Conservation (phyloP, 2,329 filamentous ascomycete species). For the Arthrinium phaeospermum region DNA sequence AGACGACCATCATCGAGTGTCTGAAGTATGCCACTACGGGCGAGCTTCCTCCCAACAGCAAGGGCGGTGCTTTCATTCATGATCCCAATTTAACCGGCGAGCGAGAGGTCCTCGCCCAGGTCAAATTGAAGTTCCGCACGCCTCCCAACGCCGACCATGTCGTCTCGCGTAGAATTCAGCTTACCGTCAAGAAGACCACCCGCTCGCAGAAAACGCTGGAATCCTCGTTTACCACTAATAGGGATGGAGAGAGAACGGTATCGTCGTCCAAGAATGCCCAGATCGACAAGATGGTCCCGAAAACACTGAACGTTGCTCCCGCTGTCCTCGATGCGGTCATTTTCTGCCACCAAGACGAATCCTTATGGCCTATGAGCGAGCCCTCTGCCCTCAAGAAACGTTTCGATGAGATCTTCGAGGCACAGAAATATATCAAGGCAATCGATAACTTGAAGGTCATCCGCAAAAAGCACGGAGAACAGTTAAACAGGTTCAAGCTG, state of each 20-base stretch:
- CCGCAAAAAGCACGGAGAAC: slow-evolving; percentile 80
- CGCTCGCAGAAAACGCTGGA: slow-evolving; percentile 83
- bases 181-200: slow-evolving; percentile 82
- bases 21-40: slow-evolving; percentile 98
- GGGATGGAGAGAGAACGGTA: slow-evolving; percentile 78
- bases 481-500: slow-evolving; percentile 74
- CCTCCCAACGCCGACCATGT: slow-evolving; percentile 82
- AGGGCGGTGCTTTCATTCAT: slow-evolving; percentile 91
- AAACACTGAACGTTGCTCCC: slow-evolving; percentile 85
- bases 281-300: slow-evolving; percentile 82
- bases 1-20: slow-evolving; percentile 98
- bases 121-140: slow-evolving; percentile 85
- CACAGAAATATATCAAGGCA: slow-evolving; percentile 94
- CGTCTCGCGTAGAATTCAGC: slow-evolving; percentile 80
- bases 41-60: slow-evolving; percentile 89
- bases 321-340: slow-evolving; percentile 94
- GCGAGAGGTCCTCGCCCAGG: slow-evolving; percentile 87
- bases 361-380: slow-evolving; percentile 94
- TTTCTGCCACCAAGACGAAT: slow-evolving; percentile 98
- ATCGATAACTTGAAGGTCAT: slow-evolving; percentile 93
- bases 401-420: slow-evolving; percentile 98
- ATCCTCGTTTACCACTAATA: slow-evolving; percentile 74
- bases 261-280: slow-evolving; percentile 83
- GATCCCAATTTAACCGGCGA: slow-evolving; percentile 92
- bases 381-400: slow-evolving; percentile 85